A percentile compares a stretch with the other conserved stretches of the same genome.
Evolutionary conservation across 495 filamentous ascomycete genomes (phyloP).

Genomic region (Penicillium paradoxum): DNA sequence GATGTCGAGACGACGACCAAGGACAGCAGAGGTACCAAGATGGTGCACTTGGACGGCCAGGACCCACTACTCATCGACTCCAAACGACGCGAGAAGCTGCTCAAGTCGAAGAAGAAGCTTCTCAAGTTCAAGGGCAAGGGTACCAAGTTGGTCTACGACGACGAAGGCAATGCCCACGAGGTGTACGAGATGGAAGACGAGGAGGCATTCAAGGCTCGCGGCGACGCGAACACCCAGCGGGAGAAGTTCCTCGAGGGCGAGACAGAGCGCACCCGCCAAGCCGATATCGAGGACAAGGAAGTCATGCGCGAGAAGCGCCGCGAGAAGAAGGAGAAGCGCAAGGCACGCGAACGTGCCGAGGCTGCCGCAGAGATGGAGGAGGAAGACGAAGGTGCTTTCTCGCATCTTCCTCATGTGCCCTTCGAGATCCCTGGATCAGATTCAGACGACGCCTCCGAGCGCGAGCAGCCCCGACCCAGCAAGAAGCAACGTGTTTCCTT

Average conservation of each 20-base stretch:
- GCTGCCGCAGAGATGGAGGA: conserved; percentile 37
- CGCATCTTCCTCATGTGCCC: conserved; percentile 38
- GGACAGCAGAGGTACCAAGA: conserved; percentile 19
- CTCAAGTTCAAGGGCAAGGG: conserved; percentile 81
- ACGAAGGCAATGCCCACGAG: conserved; percentile 78
- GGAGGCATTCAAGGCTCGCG: conserved; percentile 66
- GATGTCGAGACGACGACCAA: conserved; percentile 15
- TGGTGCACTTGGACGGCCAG: conserved; percentile 46
- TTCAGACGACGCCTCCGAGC: conserved; percentile 29
- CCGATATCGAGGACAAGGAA: conserved; percentile 78
- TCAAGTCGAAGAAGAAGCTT: conserved; percentile 91
- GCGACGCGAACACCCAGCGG: conserved; percentile 69
- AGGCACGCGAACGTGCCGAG: conserved; percentile 62
- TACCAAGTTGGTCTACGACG: conserved; percentile 83
- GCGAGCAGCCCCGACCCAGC: conserved; percentile 26
- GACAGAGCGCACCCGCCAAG: conserved; percentile 61
- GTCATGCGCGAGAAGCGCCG: conserved; percentile 70
- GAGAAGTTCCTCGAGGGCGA: conserved; percentile 72
- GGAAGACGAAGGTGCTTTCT: conserved; percentile 35
- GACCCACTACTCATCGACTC: conserved; percentile 79
- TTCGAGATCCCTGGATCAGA: conserved; percentile 18
- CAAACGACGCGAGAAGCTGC: conserved; percentile 85
- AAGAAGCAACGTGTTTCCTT: conserved; percentile 43
- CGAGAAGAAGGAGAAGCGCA: conserved; percentile 84
- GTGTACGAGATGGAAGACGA: conserved; percentile 86